A percentile compares a stretch with the other conserved stretches of the same genome.
Conservation (phyloP, 257 asterid genomes). For the Fraxinus quadrangulata region DNA sequence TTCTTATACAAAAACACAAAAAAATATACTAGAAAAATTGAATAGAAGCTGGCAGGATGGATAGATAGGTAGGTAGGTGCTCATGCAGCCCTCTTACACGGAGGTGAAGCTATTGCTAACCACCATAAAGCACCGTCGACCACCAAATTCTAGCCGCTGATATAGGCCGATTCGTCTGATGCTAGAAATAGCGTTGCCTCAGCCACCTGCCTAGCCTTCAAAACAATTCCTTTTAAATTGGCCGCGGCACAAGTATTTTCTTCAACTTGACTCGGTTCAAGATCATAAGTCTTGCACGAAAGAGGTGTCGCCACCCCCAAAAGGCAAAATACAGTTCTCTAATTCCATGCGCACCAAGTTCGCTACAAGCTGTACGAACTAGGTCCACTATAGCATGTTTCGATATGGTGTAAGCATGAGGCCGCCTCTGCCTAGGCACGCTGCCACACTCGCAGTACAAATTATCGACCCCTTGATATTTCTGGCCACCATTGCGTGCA, state of each 20-base stretch:
- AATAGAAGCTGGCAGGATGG: background rate
- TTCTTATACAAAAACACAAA: background rate
- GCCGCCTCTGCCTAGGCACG: conserved; percentile 50
- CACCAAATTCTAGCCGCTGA: conserved; percentile 65
- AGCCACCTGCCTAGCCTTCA: conserved; percentile 49
- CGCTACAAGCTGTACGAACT: conserved; percentile 47
- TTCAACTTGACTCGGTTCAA: conserved; percentile 36
- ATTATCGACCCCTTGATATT: conserved; percentile 53
- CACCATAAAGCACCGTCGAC: conserved; percentile 57
- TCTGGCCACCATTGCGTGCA: conserved; percentile 61
- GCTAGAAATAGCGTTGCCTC: conserved; percentile 64
- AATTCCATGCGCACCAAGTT: conserved; percentile 63
- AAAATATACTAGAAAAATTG: background rate
- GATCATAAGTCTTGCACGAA: conserved; percentile 35
- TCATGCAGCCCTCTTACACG: conserved; percentile 5
- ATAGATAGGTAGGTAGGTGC: background rate
- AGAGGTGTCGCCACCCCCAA: conserved; percentile 64
- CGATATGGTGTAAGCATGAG: conserved; percentile 54
- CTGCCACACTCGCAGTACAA: conserved; percentile 64
- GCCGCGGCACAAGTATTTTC: conserved; percentile 27
- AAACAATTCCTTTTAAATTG: conserved; percentile 47
- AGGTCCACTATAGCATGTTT: conserved; percentile 67
- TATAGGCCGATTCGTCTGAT: conserved; percentile 66
- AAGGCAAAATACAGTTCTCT: conserved; percentile 62
- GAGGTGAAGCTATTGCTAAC: conserved; percentile 42